phyloP scores from a whole-genome alignment of 2,329 filamentous ascomycete genomes.

The Paecilomyces dactylethromorphus region DNA sequence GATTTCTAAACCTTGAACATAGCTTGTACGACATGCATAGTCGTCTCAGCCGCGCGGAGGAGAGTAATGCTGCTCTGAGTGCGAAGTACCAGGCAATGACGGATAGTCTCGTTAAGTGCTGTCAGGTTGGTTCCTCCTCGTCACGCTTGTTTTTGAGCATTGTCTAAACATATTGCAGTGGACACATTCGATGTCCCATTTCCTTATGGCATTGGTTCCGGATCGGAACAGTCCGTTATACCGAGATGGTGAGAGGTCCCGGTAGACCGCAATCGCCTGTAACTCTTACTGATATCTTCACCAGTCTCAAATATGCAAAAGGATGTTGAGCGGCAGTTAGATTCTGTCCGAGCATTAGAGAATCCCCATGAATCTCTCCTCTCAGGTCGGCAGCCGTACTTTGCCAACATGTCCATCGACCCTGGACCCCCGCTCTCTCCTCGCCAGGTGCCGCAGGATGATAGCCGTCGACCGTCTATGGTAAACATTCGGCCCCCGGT shows the following conservation, averaged over 20 bases:
- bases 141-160: background rate
- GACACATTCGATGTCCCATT: conserved; percentile 76
- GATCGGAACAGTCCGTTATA: conserved; percentile 70
- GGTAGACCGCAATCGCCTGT: no score
- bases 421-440: conserved; percentile 74
- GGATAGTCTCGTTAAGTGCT: conserved; percentile 69
- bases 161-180: conserved; percentile 46
- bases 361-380: conserved; percentile 60
- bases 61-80: conserved; percentile 71
- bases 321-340: conserved; percentile 57
- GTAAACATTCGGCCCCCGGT: conserved; percentile 68
- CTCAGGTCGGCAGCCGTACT: conserved; percentile 59
- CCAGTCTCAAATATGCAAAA: conserved; percentile 53
- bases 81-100: conserved; percentile 74
- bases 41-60: conserved; percentile 74
- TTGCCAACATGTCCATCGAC: conserved; percentile 56
- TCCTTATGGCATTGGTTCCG: conserved; percentile 66
- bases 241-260: conserved; percentile 63
- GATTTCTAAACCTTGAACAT: conserved; percentile 71
- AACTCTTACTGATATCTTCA: conserved; percentile 9
- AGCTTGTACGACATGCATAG: conserved; percentile 71
- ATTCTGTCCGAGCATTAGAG: conserved; percentile 50
- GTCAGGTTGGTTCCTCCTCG: conserved; percentile 47
- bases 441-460: conserved; percentile 78
- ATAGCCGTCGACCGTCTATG: conserved; percentile 66